Evolutionary conservation across 352 stramenopile genomes (phyloP), one percentile per base, ranked within the genome.

Genomic region (Phytophthora colocasiae): DNA sequence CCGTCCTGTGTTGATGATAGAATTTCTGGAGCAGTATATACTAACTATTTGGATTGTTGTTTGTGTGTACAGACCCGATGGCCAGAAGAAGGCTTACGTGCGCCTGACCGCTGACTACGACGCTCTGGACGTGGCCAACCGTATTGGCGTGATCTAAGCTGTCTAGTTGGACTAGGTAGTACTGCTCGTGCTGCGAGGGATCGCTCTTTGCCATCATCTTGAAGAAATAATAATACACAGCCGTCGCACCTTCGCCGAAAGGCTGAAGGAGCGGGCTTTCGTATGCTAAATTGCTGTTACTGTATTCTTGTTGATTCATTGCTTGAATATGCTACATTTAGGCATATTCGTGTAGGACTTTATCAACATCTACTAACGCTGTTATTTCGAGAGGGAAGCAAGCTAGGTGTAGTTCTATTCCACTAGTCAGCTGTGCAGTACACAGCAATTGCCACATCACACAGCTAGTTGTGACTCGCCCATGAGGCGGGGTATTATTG

Each of bases 81-180:
- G 98, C 77, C 89, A 99, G 83, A 99, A 99, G 97, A 99, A 99
- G 93, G 98, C 97, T 48, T 99, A 99, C 83, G 98, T 99, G 58
- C 92, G 96, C 75, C 87, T 99, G 63, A 99, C 95, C 68, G 91
- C 97, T 76, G 98, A 99, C 82, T 98, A 98, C 83, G 98, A 99
- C 91, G 98, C 98, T 55, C 91, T 99, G 77, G 98, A 99, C 90
- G 97, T 99, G 81, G 98, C 98, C 64, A 99, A 99, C 93, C 95
- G 96, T 82, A 99, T 99, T 85, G 98, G 98, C 82, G 98, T 99
- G 71, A 99, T 99, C 92, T 99, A 99, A 99, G 77, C 69, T 64
- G 19, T 65, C 50, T 66, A 52, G 39, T 41, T 41, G 63, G 17
- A 60, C 39, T 60, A 66, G 48, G 24, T 66, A 59, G 53, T 54